Conservation (phyloP, 2,329 filamentous ascomycete species). For the Fusarium domesticum region DNA sequence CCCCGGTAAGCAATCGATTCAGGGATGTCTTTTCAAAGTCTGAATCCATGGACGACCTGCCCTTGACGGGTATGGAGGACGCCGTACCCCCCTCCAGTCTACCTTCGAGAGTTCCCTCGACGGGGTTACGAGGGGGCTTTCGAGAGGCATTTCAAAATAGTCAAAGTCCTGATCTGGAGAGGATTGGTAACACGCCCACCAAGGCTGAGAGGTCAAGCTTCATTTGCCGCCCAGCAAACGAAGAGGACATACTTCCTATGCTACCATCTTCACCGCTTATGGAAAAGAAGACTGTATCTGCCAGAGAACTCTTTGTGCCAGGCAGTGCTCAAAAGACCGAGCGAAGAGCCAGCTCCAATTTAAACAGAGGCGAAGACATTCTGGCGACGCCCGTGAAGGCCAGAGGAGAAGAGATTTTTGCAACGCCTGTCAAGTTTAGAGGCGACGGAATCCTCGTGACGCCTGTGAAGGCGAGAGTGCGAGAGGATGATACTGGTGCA, state of each 20-base stretch:
- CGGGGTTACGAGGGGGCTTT: slow-evolving; percentile 35
- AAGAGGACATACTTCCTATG: slow-evolving; percentile 27
- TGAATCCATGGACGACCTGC: slow-evolving; percentile 21
- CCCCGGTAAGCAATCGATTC: slow-evolving; percentile 54
- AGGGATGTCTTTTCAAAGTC: slow-evolving; percentile 45
- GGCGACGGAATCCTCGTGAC: slow-evolving; percentile 7
- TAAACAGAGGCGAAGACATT: slow-evolving; percentile 21
- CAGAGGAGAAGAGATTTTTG: slow-evolving; percentile 13
- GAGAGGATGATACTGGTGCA: slow-evolving; percentile 8
- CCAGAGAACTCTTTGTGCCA: slow-evolving; percentile 14
- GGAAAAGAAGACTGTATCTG: slow-evolving; percentile 21
- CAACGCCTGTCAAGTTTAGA: background rate
- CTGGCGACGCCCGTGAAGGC: slow-evolving; percentile 42
- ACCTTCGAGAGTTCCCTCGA: slow-evolving; percentile 41
- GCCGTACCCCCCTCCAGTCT: slow-evolving; percentile 39
- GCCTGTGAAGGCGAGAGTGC: slow-evolving; percentile 9
- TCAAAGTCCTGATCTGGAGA: slow-evolving; percentile 30
- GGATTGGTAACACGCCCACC: slow-evolving; percentile 33
- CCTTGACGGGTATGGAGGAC: slow-evolving; percentile 28
- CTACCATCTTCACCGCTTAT: slow-evolving; percentile 38
- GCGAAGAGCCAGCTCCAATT: slow-evolving; percentile 17
- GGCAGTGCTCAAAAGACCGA: slow-evolving; percentile 14
- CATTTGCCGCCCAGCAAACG: slow-evolving; percentile 26
- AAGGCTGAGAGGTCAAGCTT: slow-evolving; percentile 28
- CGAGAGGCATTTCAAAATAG: slow-evolving; percentile 31